Evolutionary conservation across 1,139 yeast species (phyloP).

Genomic region (Yamadazyma trypodendri): DNA sequence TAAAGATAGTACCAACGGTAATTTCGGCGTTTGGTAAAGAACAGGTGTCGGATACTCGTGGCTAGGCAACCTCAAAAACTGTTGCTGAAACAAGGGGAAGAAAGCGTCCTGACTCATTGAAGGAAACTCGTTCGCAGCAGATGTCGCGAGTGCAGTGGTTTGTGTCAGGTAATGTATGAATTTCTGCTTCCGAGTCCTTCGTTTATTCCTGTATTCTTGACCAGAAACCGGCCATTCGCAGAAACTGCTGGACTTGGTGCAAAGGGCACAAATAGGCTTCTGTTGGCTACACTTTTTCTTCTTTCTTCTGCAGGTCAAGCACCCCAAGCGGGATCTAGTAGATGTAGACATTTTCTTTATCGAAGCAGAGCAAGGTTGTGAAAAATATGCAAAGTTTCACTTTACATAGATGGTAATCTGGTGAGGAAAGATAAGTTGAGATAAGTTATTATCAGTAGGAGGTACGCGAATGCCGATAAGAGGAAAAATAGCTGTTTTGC

Average conservation of each 20-base stretch:
- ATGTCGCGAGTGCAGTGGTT: no score
- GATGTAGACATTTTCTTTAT: background rate
- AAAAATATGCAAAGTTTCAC: no score
- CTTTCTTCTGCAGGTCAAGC: constrained; percentile 19
- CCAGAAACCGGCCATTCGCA: constrained; percentile 10
- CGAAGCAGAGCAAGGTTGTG: no score
- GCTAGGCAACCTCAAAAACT: no score
- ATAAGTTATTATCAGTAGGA: no score
- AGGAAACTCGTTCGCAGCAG: no score
- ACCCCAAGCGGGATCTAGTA: constrained; percentile 13
- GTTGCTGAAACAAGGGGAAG: no score
- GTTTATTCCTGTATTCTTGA: constrained; percentile 4
- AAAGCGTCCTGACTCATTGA: no score
- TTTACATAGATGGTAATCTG: no score
- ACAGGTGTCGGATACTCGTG: background rate
- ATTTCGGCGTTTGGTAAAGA: constrained; percentile 8
- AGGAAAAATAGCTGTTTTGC: no score
- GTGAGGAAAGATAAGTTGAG: no score
- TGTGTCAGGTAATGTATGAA: constrained; percentile 1
- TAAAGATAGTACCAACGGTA: constrained; percentile 11
- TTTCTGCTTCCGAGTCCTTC: constrained; percentile 4
- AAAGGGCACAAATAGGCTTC: constrained; percentile 21
- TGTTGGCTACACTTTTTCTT: constrained; percentile 25
- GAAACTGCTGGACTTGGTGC: constrained; percentile 15
- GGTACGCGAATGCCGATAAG: no score